These are phyloP conservation scores for Phytophthora vignae DNA, from an alignment of 352 stramenopile genomes.

Conservation along the genomic window DNA sequence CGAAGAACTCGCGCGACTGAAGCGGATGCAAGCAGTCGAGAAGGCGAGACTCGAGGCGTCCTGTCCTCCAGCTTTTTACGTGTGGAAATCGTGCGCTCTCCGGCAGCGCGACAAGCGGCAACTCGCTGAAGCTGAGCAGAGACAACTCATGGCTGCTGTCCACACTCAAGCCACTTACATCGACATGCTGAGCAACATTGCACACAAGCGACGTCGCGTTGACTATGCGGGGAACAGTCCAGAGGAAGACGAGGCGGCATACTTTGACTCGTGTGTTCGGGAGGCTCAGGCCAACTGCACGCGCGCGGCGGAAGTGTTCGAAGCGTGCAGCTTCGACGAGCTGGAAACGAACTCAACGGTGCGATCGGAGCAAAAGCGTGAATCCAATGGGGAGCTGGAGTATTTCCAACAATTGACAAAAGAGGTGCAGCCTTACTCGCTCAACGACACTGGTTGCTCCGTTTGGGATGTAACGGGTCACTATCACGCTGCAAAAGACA, in stretches of 20 bases:
- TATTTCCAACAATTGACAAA: not conserved
- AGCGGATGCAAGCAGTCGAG: no score
- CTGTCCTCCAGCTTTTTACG: not conserved
- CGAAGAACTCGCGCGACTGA: no score
- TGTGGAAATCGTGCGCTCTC: not conserved
- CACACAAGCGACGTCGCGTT: not conserved
- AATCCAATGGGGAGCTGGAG: not conserved
- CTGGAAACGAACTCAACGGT: not conserved
- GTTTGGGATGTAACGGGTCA: not conserved
- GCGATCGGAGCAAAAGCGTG: not conserved
- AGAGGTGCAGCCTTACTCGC: not conserved
- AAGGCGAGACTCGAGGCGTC: not conserved
- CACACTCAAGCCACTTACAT: not conserved
- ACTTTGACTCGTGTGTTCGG: constrained; percentile 11
- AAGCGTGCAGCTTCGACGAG: not conserved
- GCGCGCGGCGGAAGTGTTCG: constrained; percentile 6
- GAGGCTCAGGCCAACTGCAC: constrained; percentile 11
- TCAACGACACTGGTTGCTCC: not conserved
- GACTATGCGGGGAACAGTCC: not conserved
- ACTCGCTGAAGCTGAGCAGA: not conserved
- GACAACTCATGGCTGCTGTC: not conserved
- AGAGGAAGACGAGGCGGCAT: not conserved
- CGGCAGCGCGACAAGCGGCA: not conserved
- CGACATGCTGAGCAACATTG: not conserved
- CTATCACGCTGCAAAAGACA: not conserved